Evolutionary conservation across 2,329 filamentous ascomycete genomes (phyloP), one percentile per base, ranked within the genome.

Genomic region (Immersiporthe knoxdaviesiana): DNA sequence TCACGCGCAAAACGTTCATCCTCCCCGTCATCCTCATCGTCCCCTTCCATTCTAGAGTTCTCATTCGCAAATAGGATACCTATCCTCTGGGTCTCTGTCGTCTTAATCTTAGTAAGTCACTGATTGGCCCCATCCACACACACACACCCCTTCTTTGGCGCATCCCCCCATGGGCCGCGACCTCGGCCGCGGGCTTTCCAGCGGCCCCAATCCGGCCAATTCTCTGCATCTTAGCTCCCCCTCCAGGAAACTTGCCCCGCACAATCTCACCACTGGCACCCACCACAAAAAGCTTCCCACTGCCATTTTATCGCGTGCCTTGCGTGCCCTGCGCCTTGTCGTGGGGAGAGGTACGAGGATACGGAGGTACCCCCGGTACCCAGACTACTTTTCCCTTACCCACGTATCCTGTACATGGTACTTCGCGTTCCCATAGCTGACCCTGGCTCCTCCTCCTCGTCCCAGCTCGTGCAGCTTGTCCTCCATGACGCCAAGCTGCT

Each of bases 391-490:
- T n/a, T n/a, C n/a, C n/a, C n/a, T 35, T 35, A 0, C 18, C 18
- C n/a, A 47, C 44, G 44, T 47, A 47, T n/a, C n/a, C 44, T 47
- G 59, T 68, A 64, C 50, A 30, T 47, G 27, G 41, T 63, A 59
- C 52, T 54, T 59, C n/a, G 32, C 68, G 44, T 47, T 47, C 74
- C 56, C 68, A 77, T 77, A 78, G 72, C 73, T 79, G 71, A 75
- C 75, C 69, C 78, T 75, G 39, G n/a, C 70, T 76, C 62, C 39
- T 58, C 63, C 71, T 69, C 69, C 62, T 35, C 73, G 65, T 71
- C 72, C 69, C 74, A 88, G 85, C 78, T 84, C 74, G 78, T 82
- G 72, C 87, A 87, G 77, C 82, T 87, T 74, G 79, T 86, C 70
- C 81, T 87, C 74, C 79, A 79, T 73, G 82, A 84, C 80, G 77